Conservation (phyloP, 2,329 filamentous ascomycete genomes). For the Blastomyces gilchristii region DNA sequence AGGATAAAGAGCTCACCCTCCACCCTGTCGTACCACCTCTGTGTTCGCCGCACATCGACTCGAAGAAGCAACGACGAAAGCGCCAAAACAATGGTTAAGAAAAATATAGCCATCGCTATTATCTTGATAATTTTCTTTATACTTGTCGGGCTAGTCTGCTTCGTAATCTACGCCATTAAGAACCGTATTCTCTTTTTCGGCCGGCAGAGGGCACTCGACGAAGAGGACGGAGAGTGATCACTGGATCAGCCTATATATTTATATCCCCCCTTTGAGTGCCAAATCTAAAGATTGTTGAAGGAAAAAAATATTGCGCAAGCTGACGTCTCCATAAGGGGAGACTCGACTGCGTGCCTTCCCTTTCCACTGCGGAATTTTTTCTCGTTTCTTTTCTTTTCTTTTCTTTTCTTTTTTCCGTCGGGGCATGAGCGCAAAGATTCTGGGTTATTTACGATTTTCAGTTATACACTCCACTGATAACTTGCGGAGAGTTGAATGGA, state of each 20-base stretch:
- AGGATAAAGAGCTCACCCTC: background rate
- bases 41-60: background rate
- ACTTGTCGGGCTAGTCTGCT: slow-evolving; percentile 35
- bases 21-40: background rate
- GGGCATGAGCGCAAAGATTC: background rate
- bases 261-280: background rate
- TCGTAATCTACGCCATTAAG: slow-evolving; percentile 28
- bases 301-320: background rate
- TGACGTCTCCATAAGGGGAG: background rate
- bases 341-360: background rate
- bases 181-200: slow-evolving; percentile 25
- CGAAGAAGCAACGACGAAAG: background rate
- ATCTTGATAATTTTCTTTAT: slow-evolving; percentile 42
- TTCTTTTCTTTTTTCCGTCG: background rate
- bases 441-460: background rate
- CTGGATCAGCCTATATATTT: background rate
- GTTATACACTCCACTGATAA: too few species aligned
- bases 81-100: slow-evolving; percentile 30
- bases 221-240: slow-evolving; percentile 13
- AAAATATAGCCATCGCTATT: slow-evolving; percentile 41
- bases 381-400: too few species aligned
- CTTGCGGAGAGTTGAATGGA: background rate
- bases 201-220: slow-evolving; percentile 23
- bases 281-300: background rate
- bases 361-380: background rate